These are phyloP conservation scores for Herpetospermum pedunculosum DNA, from an alignment of 306 rosid genomes.

Conservation along the genomic window DNA sequence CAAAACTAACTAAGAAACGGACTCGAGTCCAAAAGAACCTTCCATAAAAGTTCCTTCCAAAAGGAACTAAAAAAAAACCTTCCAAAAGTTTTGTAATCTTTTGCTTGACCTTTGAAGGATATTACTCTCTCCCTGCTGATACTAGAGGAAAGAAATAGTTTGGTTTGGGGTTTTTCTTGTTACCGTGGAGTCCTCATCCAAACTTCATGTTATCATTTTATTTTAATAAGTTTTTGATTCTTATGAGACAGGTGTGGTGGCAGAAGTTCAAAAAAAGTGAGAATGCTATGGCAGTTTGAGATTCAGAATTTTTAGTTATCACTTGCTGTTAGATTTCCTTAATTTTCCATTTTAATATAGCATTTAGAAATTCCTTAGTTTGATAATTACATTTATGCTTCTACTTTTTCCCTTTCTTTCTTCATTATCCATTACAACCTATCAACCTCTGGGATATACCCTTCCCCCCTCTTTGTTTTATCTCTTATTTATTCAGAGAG, in stretches of 20 bases:
- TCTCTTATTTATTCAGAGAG: not conserved
- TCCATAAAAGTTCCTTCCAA: too few relatives aligned
- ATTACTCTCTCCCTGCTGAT: not conserved
- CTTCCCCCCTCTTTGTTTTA: not conserved
- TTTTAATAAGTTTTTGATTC: not conserved
- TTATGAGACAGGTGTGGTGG: not conserved
- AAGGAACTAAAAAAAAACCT: not conserved
- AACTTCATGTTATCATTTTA: not conserved
- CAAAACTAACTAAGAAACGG: not conserved
- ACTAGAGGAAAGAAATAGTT: not conserved
- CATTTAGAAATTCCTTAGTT: not conserved
- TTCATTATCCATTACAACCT: not conserved
- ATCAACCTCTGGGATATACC: not conserved
- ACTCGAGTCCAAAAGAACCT: not conserved
- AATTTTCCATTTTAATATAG: not conserved
- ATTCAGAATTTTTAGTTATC: not conserved
- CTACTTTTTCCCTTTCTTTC: not conserved
- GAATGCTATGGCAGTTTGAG: not conserved
- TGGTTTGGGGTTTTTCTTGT: not conserved
- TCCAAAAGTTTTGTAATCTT: not conserved
- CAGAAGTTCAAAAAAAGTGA: not conserved
- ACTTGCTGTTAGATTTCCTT: not conserved
- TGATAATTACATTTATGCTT: not conserved
- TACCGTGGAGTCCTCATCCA: not conserved
- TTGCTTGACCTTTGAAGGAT: not conserved